Conservation (phyloP, 208 protist species). For the Trichomonas tenax region DNA sequence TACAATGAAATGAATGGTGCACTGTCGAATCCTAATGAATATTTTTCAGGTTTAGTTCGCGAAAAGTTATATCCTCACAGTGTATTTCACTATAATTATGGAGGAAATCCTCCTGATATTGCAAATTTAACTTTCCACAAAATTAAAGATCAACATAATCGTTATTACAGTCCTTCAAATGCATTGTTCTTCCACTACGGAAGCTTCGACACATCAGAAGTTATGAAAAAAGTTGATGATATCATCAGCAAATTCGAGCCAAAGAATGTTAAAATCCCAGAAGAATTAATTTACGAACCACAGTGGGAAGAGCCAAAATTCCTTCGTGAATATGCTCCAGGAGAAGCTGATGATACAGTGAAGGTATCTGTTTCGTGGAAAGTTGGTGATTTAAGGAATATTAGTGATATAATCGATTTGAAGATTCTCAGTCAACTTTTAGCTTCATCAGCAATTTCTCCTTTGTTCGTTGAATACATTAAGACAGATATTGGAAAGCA, state of each 20-base stretch:
- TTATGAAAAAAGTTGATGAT: neutral
- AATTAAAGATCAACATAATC: constrained; percentile 35
- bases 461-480: neutral
- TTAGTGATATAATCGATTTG: neutral
- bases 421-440: neutral
- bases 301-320: neutral
- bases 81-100: constrained; percentile 30
- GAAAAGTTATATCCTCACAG: constrained; percentile 31
- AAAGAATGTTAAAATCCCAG: no score
- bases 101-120: constrained; percentile 32
- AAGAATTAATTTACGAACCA: neutral
- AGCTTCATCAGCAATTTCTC: neutral
- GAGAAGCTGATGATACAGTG: neutral
- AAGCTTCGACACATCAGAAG: neutral
- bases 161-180: constrained; percentile 40
- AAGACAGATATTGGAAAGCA: neutral
- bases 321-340: neutral
- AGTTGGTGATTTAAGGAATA: neutral
- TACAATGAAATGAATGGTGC: constrained; percentile 46
- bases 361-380: neutral
- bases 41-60: neutral
- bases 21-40: constrained; percentile 21
- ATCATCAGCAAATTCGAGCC: neutral
- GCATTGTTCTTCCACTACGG: constrained; percentile 24
- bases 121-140: constrained; percentile 26